Percentiles rank a stretch among this genome's conserved stretches.
These are phyloP conservation scores for Kluyveromyces nonfermentans DNA, from an alignment of 805 yeast genomes.

Conservation along the genomic window DNA sequence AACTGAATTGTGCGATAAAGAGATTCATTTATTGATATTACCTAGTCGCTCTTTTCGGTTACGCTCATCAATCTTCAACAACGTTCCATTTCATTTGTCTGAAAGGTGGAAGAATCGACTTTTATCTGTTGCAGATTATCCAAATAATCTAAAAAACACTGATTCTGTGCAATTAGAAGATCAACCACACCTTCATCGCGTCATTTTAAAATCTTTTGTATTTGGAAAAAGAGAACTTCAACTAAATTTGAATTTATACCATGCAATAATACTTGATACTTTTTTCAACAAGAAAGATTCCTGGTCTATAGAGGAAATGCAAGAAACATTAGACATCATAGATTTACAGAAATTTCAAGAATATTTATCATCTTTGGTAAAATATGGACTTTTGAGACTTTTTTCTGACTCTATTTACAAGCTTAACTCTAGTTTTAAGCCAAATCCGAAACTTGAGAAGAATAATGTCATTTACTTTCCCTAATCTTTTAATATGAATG, in stretches of 20 bases:
- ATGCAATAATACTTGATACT: slow-evolving; percentile 1
- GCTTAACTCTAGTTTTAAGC: background rate
- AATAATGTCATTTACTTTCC: background rate
- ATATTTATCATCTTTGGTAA: background rate
- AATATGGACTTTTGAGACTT: background rate
- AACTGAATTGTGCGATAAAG: background rate
- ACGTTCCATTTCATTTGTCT: background rate
- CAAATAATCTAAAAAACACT: background rate
- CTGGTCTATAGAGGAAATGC: background rate
- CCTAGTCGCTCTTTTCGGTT: background rate
- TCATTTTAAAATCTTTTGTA: background rate
- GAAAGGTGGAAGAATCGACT: background rate
- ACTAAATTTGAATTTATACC: background rate
- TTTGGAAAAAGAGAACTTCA: background rate
- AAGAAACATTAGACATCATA: background rate
- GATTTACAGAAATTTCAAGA: background rate
- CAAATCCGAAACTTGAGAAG: background rate
- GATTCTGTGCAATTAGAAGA: background rate
- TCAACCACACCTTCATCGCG: slow-evolving; percentile 2
- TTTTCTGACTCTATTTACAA: background rate
- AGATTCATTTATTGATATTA: background rate
- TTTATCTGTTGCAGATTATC: background rate
- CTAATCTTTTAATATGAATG: background rate
- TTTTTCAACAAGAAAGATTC: background rate
- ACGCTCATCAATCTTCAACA: background rate